Conservation (phyloP, 2,329 filamentous ascomycete species). For the Hortaea werneckii region DNA sequence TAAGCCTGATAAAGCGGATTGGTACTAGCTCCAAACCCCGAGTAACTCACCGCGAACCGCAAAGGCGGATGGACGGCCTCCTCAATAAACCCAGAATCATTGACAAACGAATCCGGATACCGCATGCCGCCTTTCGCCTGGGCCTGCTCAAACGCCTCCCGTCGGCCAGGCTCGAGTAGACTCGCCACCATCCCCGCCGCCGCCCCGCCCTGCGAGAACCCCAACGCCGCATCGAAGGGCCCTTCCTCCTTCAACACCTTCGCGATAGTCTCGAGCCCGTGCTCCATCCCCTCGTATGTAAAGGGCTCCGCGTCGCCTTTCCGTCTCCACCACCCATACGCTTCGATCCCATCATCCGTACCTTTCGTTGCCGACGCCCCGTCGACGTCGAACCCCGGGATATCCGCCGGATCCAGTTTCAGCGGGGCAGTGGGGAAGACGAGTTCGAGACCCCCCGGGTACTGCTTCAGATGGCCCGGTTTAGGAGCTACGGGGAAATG, state of each 20-base stretch:
- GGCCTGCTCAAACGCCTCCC: slow-evolving; percentile 38
- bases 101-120: slow-evolving; percentile 43
- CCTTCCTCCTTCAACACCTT: slow-evolving; percentile 51
- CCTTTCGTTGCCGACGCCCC: slow-evolving; percentile 5
- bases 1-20: slow-evolving; percentile 54
- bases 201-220: slow-evolving; percentile 73
- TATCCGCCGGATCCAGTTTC: slow-evolving; percentile 33
- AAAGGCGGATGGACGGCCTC: slow-evolving; percentile 42
- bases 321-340: slow-evolving; percentile 75
- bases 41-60: slow-evolving; percentile 67
- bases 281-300: slow-evolving; percentile 57
- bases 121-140: slow-evolving; percentile 34
- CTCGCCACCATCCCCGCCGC: slow-evolving; percentile 62
- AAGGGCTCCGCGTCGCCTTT: slow-evolving; percentile 49
- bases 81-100: slow-evolving; percentile 23
- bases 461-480: slow-evolving; percentile 26
- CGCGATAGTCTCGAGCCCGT: slow-evolving; percentile 56
- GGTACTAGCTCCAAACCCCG: slow-evolving; percentile 59
- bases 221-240: slow-evolving; percentile 67
- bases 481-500: slow-evolving; percentile 53
- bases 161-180: slow-evolving; percentile 51
- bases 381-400: slow-evolving; percentile 48
- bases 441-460: slow-evolving; percentile 33
- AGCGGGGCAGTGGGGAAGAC: slow-evolving; percentile 39
- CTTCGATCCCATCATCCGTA: slow-evolving; percentile 39